Evolutionary conservation across 2,329 filamentous ascomycete genomes (phyloP), one percentile per base, ranked within the genome.

Genomic region (Diaporthe sp.): DNA sequence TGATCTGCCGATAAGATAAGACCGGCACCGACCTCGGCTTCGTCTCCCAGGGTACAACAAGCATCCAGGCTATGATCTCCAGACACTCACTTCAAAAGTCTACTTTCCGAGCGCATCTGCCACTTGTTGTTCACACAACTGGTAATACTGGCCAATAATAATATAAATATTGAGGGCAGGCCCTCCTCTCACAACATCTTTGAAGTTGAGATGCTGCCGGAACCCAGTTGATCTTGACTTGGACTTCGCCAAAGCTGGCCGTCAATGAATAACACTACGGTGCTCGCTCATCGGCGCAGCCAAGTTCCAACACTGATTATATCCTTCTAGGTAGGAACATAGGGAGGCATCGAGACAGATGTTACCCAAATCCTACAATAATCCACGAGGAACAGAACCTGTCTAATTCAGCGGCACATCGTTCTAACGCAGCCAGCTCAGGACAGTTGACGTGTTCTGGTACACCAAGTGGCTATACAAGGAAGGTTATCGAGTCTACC

Each of bases 11-110:
- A 70, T 70, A 70, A 70, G 65, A 70, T 55, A 70, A 28, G 15
- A 19, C 51, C 65, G 65, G 65, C 15, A 9, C 65, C 65, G 65
- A 55, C 15, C 65, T 70, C 65, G 65, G 65, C 65, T 55, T 15
- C 12, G 22, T 3, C 6, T 34, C 8, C 31, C 25, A 7, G 12
- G 19, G 19, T 31, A 2, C 22, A 8, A 25, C 51, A 31, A 49
- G 10, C 17, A 58, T 15, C 28, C 13, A 58, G 19, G 31, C 12
- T 28, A 55, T 44, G 42, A 17, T 17, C 42, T 44, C 13, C 42
- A 44, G 17, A 19, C 17, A 28, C 10, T 13, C 22, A 25, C 9
- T 13, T 9, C 4, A 22, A 13, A 4, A 13, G 49, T 25, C 49
- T 31, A 8, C 53, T 28, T 57, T 19, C 15, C 8, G 15, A 34